Evolutionary conservation across 1,284 basidiomycete species (phyloP).

Genomic region (Acaromyces ingoldii): DNA sequence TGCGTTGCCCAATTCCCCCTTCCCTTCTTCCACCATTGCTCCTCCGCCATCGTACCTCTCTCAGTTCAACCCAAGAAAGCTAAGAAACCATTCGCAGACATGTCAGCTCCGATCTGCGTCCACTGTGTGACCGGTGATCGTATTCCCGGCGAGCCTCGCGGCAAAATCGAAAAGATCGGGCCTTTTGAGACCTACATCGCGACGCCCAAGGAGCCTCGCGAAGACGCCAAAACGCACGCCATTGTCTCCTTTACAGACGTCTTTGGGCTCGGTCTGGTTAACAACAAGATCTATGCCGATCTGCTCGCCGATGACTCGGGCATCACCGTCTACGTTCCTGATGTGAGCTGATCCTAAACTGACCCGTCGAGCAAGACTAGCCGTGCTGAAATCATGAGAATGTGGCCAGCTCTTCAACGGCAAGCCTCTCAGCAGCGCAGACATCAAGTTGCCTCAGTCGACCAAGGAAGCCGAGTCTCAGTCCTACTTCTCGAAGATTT

Average conservation of each 20-base stretch:
- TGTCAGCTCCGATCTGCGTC: conserved; percentile 22
- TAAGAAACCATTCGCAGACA: no score
- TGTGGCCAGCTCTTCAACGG: conserved; percentile 22
- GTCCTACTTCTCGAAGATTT: conserved; percentile 19
- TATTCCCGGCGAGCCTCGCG: conserved; percentile 29
- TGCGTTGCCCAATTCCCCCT: no score
- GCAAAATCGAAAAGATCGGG: conserved; percentile 25
- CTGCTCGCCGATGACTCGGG: conserved; percentile 57
- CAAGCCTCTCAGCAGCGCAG: conserved; percentile 14
- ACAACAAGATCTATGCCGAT: conserved; percentile 63
- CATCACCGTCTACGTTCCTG: conserved; percentile 62
- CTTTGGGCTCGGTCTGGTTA: conserved; percentile 52
- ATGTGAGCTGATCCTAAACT: conserved; percentile 1
- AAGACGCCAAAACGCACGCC: conserved; percentile 41
- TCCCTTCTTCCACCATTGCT: no score
- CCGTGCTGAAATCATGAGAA: not conserved
- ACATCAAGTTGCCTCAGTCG: conserved; percentile 15
- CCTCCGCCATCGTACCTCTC: no score
- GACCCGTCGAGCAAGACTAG: not conserved
- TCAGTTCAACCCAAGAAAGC: no score
- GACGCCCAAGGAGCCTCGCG: conserved; percentile 25
- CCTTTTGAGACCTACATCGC: conserved; percentile 40
- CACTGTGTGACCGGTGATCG: conserved; percentile 28
- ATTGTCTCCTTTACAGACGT: conserved; percentile 62
- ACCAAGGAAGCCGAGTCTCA: conserved; percentile 13